Percentiles rank a stretch among this genome's conserved stretches.
phyloP scores from a whole-genome alignment of 75 land plant genomes.

The Isoetes taiwanensis region DNA sequence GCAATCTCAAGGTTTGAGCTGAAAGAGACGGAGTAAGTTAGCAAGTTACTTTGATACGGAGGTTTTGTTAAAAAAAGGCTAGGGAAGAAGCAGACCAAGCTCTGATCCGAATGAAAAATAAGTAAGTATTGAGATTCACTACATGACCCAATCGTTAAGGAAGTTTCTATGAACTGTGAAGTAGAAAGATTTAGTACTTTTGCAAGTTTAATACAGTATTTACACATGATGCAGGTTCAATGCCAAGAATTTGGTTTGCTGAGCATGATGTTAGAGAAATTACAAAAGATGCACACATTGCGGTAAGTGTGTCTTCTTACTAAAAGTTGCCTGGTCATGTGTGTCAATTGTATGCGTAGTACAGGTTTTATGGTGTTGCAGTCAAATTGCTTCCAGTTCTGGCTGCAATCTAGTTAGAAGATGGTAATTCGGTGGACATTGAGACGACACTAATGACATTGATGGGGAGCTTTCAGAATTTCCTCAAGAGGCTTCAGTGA shows the following conservation, averaged over 20 bases:
- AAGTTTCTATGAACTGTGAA: neutral
- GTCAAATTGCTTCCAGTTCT: conserved; percentile 60
- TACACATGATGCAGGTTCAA: conserved; percentile 64
- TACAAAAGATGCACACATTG: conserved; percentile 52
- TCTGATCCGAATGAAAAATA: conserved; percentile 78
- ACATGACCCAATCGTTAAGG: neutral
- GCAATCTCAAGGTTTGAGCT: conserved; percentile 61
- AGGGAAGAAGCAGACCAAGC: conserved; percentile 78
- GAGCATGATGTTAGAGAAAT: conserved; percentile 64
- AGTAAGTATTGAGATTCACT: conserved; percentile 29
- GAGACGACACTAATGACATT: conserved; percentile 37
- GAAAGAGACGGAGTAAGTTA: conserved; percentile 22
- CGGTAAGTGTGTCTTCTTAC: conserved; percentile 23
- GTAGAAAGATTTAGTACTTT: no score
- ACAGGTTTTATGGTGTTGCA: conserved; percentile 12
- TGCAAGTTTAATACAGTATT: conserved; percentile 64
- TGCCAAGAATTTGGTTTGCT: conserved; percentile 85
- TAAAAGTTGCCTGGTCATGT: neutral
- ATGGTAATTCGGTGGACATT: conserved; percentile 23
- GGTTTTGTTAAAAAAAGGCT: conserved; percentile 57
- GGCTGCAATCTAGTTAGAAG: conserved; percentile 61
- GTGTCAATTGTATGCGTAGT: neutral
- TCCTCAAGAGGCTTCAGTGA: no score
- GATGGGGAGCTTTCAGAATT: no score
- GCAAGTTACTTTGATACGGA: conserved; percentile 42